phyloP scores from a whole-genome alignment of 2,329 filamentous ascomycete genomes.

The Fusarium oligoseptatum region DNA sequence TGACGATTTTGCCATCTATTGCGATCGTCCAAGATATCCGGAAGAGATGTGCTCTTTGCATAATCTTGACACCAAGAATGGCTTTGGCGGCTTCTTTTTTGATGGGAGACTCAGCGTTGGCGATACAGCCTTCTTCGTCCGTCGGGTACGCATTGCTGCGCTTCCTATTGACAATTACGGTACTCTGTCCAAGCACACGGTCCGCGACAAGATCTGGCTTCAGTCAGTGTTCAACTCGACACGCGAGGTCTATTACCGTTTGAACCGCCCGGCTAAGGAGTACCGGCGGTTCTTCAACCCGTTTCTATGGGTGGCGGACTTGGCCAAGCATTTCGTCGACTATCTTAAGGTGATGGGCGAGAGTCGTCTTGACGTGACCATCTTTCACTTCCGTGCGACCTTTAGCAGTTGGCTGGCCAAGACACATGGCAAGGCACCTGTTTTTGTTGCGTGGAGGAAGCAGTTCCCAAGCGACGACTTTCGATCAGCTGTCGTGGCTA shows the following conservation, averaged over 20 bases:
- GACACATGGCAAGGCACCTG: conserved; percentile 56
- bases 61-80: conserved; percentile 57
- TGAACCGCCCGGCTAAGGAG: conserved; percentile 67
- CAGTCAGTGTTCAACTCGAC: conserved; percentile 63
- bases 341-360: conserved; percentile 63
- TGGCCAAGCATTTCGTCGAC: conserved; percentile 80
- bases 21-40: conserved; percentile 51
- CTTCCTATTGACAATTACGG: conserved; percentile 78
- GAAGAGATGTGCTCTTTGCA: conserved; percentile 69
- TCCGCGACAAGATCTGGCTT: conserved; percentile 73
- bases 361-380: conserved; percentile 54
- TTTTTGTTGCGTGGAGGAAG: conserved; percentile 68
- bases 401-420: conserved; percentile 71
- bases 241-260: conserved; percentile 71
- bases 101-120: conserved; percentile 70
- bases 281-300: conserved; percentile 73
- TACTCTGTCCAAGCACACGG: conserved; percentile 56
- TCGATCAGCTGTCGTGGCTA: conserved; percentile 68
- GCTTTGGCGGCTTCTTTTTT: conserved; percentile 62
- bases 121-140: conserved; percentile 62
- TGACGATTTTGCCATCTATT: conserved; percentile 71
- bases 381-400: conserved; percentile 67
- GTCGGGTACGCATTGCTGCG: conserved; percentile 66
- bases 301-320: conserved; percentile 78
- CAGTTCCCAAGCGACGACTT: conserved; percentile 70